Percentiles rank a stretch among this genome's conserved stretches.
Conservation (phyloP, 805 yeast species). For the Torulaspora quercuum region DNA sequence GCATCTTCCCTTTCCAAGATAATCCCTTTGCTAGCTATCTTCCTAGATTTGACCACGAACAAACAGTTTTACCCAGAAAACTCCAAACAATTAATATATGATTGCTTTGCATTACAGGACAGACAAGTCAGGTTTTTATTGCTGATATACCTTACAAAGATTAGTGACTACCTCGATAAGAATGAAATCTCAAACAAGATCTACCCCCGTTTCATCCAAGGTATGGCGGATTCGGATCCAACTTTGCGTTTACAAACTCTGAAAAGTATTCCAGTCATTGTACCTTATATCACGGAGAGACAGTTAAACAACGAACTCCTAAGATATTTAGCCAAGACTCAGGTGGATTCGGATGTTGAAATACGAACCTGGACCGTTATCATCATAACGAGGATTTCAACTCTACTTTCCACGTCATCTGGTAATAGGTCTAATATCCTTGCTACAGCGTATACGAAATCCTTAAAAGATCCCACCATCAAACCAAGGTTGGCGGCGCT, state of each 20-base stretch:
- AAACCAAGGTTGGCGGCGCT: conserved; percentile 76
- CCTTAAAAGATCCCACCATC: conserved; percentile 72
- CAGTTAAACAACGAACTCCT: conserved; percentile 84
- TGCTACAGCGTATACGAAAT: conserved; percentile 81
- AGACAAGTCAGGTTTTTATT: conserved; percentile 74
- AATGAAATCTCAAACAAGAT: conserved; percentile 65
- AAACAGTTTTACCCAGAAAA: conserved; percentile 34
- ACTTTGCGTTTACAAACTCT: conserved; percentile 79
- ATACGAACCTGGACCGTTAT: conserved; percentile 35
- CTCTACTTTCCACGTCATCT: conserved; percentile 29
- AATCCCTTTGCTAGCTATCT: conserved; percentile 33
- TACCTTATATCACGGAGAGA: conserved; percentile 65
- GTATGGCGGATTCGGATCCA: conserved; percentile 80
- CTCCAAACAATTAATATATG: conserved; percentile 57
- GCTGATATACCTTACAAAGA: conserved; percentile 57
- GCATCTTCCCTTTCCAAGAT: conserved; percentile 29
- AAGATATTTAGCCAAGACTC: conserved; percentile 64
- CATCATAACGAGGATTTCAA: conserved; percentile 25
- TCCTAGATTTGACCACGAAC: conserved; percentile 38
- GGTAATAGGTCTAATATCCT: conserved; percentile 61
- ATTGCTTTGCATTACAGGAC: conserved; percentile 63
- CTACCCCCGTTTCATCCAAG: conserved; percentile 66
- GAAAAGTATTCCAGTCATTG: conserved; percentile 50
- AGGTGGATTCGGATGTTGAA: conserved; percentile 32
- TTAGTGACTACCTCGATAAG: conserved; percentile 49